phyloP scores from a whole-genome alignment of 768 basidiomycete species.

The Dendrothele bispora region DNA sequence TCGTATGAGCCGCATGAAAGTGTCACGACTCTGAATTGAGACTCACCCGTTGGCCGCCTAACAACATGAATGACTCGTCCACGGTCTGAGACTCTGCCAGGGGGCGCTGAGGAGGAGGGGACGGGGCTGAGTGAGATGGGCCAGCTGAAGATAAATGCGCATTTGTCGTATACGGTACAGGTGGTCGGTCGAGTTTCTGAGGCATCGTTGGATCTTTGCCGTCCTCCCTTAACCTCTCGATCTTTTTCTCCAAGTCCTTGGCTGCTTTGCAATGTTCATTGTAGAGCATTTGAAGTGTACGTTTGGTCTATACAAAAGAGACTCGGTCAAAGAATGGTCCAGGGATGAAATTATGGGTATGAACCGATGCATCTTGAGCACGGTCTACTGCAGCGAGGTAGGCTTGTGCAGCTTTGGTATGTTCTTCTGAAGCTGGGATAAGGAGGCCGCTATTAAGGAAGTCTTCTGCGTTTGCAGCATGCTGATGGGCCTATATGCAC shows the following conservation, averaged over 20 bases:
- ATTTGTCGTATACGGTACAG: slow-evolving; percentile 15
- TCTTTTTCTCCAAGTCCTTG: slow-evolving; percentile 70
- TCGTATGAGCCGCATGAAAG: slow-evolving; percentile 6
- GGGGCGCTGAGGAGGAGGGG: slow-evolving; percentile 41
- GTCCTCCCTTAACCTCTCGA: slow-evolving; percentile 71
- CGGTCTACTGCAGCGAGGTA: slow-evolving; percentile 73
- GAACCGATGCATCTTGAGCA: slow-evolving; percentile 71
- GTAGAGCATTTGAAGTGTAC: slow-evolving; percentile 73
- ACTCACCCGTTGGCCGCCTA: slow-evolving; percentile 71
- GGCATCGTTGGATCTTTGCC: slow-evolving; percentile 76
- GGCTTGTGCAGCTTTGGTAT: slow-evolving; percentile 73
- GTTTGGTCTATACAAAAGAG: slow-evolving; percentile 58
- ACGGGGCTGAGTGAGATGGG: slow-evolving; percentile 41
- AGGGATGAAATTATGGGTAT: slow-evolving; percentile 17
- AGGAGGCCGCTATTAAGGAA: slow-evolving; percentile 64
- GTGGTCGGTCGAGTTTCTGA: slow-evolving; percentile 48
- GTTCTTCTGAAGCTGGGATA: slow-evolving; percentile 72
- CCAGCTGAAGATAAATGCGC: slow-evolving; percentile 27
- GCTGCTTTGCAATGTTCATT: slow-evolving; percentile 71
- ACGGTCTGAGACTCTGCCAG: slow-evolving; percentile 64
- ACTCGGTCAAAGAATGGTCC: slow-evolving; percentile 5
- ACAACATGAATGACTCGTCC: slow-evolving; percentile 88
- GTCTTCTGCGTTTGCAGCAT: slow-evolving; percentile 81
- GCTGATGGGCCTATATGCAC: slow-evolving; percentile 67
- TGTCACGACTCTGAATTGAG: background rate